Conservation (phyloP, 2,329 filamentous ascomycete species). For the Xylaria sp. region DNA sequence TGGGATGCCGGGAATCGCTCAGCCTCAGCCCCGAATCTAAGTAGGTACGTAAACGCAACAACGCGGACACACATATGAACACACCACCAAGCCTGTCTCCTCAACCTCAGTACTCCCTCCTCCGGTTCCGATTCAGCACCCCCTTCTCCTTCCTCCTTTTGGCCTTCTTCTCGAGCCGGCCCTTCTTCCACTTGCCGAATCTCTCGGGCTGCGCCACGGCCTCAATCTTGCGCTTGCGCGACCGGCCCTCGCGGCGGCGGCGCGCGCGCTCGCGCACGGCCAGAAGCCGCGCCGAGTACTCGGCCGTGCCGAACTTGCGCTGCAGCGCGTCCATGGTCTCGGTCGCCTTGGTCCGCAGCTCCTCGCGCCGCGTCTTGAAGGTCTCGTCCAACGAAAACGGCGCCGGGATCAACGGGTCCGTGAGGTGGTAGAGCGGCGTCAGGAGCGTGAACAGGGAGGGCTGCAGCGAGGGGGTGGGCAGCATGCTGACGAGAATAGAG, state of each 20-base stretch:
- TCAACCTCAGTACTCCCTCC: conserved; percentile 67
- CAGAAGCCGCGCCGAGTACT: conserved; percentile 75
- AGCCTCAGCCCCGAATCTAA: not conserved
- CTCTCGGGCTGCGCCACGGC: conserved; percentile 81
- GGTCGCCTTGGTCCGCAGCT: conserved; percentile 70
- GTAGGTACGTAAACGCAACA: too few species aligned
- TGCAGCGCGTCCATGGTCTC: conserved; percentile 83
- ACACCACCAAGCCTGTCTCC: conserved; percentile 22
- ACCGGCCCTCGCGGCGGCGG: conserved; percentile 71
- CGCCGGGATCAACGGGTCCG: conserved; percentile 73
- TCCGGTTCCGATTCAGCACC: conserved; percentile 68
- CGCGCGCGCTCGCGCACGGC: conserved; percentile 74
- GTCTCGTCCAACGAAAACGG: conserved; percentile 71
- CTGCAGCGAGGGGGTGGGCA: conserved; percentile 59
- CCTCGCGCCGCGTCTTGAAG: conserved; percentile 71
- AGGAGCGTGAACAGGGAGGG: conserved; percentile 65
- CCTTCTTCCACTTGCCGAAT: conserved; percentile 76
- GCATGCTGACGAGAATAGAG: conserved; percentile 66
- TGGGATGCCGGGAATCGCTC: not conserved
- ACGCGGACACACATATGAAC: not conserved
- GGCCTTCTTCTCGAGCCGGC: conserved; percentile 83
- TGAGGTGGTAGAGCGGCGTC: conserved; percentile 75
- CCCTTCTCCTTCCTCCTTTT: conserved; percentile 80
- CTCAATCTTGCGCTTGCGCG: conserved; percentile 86
- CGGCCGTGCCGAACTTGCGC: conserved; percentile 78